Conservation (phyloP, 768 basidiomycete species). For the Collybia sp. region DNA sequence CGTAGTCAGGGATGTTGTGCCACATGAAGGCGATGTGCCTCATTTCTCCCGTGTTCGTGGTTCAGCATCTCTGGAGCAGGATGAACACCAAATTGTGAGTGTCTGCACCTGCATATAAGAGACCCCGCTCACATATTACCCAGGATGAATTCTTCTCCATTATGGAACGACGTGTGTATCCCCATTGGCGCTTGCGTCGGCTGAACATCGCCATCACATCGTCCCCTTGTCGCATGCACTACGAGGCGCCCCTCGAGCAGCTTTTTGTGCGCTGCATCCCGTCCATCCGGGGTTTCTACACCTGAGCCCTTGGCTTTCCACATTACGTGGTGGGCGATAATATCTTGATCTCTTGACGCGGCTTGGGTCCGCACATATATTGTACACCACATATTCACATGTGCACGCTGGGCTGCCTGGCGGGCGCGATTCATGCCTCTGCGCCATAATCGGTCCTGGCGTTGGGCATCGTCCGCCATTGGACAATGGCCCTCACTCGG, state of each 20-base stretch:
- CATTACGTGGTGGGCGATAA: too few species aligned
- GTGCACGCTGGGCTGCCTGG: too few species aligned
- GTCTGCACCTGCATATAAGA: not conserved
- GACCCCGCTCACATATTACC: not conserved
- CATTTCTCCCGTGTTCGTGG: constrained; percentile 3
- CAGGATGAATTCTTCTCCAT: constrained; percentile 28
- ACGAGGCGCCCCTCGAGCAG: constrained; percentile 24
- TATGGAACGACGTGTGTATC: constrained; percentile 27
- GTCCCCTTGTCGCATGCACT: constrained; percentile 23
- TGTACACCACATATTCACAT: too few species aligned
- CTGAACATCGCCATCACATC: constrained; percentile 28
- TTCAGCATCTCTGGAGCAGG: constrained; percentile 9
- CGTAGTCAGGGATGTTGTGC: constrained; percentile 32
- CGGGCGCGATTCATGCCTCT: too few species aligned
- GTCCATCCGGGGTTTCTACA: constrained; percentile 5
- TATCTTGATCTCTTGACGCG: too few species aligned
- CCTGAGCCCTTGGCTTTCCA: too few species aligned
- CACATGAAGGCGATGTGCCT: constrained; percentile 14
- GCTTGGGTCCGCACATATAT: too few species aligned
- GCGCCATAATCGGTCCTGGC: too few species aligned
- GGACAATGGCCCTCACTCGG: too few species aligned
- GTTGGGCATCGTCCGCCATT: too few species aligned
- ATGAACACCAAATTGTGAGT: constrained; percentile 23
- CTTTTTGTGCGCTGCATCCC: constrained; percentile 29
- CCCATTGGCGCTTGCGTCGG: constrained; percentile 25